Base-by-base conservation (phyloP, 768 basidiomycete species). In the Phanerodontia chrysosporium region DNA sequence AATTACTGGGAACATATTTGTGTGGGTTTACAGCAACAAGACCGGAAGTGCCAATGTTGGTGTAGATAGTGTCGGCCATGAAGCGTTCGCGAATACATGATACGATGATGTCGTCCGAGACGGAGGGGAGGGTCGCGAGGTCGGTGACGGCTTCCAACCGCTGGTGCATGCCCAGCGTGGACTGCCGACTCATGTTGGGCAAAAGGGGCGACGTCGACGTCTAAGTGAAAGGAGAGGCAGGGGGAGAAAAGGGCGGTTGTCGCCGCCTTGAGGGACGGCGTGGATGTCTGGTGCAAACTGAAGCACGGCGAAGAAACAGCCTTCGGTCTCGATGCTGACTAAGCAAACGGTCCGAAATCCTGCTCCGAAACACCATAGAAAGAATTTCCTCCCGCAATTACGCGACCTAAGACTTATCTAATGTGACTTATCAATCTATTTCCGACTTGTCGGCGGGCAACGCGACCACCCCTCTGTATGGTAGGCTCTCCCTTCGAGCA, bases 11-110 rank as follows among this genome's bases (percentile, higher is more conserved):
- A 45, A 96, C 81, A 65, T 92, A 94, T 72, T 95, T 95, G 78
- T 95, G 90, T 0, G 95, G 95, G 73, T 98, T 98, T 65, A 98
- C 79, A 29, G 90, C 90, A 62, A 98, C 86, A 64, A 97, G 76
- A 8, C 80, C 79, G 28, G 85, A 85, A 5, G 88, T 76, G 51
- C 90, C 88, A 62, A 93, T 68, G 65, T 66, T 76, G 49, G 92
- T 92, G 75, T 94, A 94, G 65, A 92, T 86, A 64, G 75, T 80
- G 76, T 94, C 92, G 2, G 84, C 75, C 82, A 92, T 86, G 74
- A 94, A 94, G 16, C 92, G 82, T 69, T 94, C 92, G 30, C 92
- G 86, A 61, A 95, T 81, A 65, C 89, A 89, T 61, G 89, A 82
- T 59, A 92, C 89, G 70, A 95, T 84, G 70, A 86, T 79, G 71